Percentiles rank a stretch among this genome's conserved stretches.
phyloP scores from a whole-genome alignment of 495 filamentous ascomycete genomes.

The Xylaria bambusicola region DNA sequence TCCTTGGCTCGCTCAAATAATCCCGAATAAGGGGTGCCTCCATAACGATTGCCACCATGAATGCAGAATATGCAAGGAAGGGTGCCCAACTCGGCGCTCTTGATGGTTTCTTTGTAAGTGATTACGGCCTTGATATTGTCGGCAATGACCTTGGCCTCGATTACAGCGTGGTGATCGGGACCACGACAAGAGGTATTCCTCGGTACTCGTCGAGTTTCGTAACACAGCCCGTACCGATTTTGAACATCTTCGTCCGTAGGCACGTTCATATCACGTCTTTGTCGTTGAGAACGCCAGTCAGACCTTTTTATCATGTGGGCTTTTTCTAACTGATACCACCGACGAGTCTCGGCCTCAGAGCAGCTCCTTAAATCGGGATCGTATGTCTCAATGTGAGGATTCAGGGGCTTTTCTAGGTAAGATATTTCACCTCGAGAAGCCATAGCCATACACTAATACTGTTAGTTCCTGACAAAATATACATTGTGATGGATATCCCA shows the following conservation, averaged over 20 bases:
- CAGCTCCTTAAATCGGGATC: constrained; percentile 6
- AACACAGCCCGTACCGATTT: constrained; percentile 3
- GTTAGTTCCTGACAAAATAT: constrained; percentile 1
- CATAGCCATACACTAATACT: constrained; percentile 11
- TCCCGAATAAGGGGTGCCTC: constrained; percentile 21
- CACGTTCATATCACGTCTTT: constrained; percentile 2
- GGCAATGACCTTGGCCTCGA: constrained; percentile 11
- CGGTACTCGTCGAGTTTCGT: constrained; percentile 10
- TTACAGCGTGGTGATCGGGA: constrained; percentile 7
- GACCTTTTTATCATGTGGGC: not conserved
- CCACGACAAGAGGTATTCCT: constrained; percentile 4
- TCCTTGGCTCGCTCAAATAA: constrained; percentile 15
- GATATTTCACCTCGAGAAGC: constrained; percentile 3
- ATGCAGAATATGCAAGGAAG: constrained; percentile 21
- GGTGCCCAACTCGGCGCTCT: constrained; percentile 2
- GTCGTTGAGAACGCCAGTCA: constrained; percentile 18
- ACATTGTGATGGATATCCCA: not conserved
- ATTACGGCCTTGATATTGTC: constrained; percentile 24
- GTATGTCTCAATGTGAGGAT: constrained; percentile 13
- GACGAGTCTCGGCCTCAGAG: constrained; percentile 11
- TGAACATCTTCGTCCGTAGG: constrained; percentile 10
- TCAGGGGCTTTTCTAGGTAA: constrained; percentile 17
- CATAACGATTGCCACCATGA: constrained; percentile 16
- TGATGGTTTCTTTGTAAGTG: not conserved
- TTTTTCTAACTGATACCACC: constrained; percentile 10